Conservation (phyloP, 177 flowering plant species). For the Telopea speciosissima region DNA sequence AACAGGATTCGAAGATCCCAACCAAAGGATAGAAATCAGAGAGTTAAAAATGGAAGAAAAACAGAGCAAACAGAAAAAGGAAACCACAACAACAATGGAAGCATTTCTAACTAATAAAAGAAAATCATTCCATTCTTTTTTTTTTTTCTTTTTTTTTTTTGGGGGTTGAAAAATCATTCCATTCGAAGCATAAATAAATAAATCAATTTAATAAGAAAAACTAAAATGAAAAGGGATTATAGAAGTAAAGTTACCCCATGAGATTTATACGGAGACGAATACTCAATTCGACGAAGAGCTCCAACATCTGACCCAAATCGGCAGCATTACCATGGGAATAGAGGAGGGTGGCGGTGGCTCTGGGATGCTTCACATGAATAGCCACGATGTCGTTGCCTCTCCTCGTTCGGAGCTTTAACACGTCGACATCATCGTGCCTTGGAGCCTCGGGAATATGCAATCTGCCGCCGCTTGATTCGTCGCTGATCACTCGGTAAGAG, state of each 20-base stretch:
- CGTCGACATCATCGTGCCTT: slow-evolving; percentile 54
- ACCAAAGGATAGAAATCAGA: background rate
- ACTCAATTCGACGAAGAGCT: slow-evolving; percentile 73
- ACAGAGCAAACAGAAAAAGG: background rate
- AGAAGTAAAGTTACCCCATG: slow-evolving; percentile 55
- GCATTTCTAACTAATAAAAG: background rate
- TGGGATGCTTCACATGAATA: slow-evolving; percentile 61
- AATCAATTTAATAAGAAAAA: background rate
- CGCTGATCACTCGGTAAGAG: slow-evolving; percentile 55
- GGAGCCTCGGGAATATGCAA: slow-evolving; percentile 58
- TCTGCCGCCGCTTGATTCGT: slow-evolving; percentile 29
- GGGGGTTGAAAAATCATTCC: background rate
- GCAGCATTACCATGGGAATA: slow-evolving; percentile 99
- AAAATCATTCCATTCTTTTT: background rate
- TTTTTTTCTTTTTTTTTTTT: too few species aligned
- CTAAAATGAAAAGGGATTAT: too few species aligned
- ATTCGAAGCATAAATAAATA: background rate
- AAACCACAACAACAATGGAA: background rate
- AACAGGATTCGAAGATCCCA: background rate
- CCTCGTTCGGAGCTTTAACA: slow-evolving; percentile 63
- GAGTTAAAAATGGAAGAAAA: background rate
- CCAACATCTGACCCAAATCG: slow-evolving; percentile 91
- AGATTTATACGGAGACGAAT: slow-evolving; percentile 74
- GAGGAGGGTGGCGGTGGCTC: slow-evolving; percentile 61
- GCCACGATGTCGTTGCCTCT: slow-evolving; percentile 79